Conservation (phyloP, 192 early-diverging fungal genomes). For the Coemansia sp. region DNA sequence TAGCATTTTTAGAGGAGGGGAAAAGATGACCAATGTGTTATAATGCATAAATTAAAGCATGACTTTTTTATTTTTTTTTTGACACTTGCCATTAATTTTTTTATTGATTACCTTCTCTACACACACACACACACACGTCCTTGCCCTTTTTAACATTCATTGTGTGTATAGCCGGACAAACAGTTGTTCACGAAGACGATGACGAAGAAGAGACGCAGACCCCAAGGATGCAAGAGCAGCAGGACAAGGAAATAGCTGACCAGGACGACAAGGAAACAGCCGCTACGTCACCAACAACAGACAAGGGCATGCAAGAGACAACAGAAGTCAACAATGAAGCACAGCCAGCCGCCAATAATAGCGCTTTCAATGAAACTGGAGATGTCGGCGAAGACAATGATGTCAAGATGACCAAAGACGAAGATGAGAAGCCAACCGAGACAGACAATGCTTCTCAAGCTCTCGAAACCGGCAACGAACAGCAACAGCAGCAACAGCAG, state of each 20-base stretch:
- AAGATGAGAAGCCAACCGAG: not conserved
- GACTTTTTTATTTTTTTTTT: conserved; percentile 15
- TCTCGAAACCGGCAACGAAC: no score
- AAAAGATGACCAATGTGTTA: not conserved
- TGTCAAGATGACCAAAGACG: not conserved
- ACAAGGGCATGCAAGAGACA: conserved; percentile 8
- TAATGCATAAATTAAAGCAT: conserved; percentile 41
- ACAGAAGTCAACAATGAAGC: not conserved
- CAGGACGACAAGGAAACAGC: not conserved
- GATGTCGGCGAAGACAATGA: not conserved
- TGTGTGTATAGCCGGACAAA: conserved; percentile 43
- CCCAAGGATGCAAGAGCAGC: not conserved
- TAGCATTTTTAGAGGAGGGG: no score
- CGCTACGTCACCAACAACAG: not conserved
- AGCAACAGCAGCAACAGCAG: not conserved
- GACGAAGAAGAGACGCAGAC: conserved; percentile 19
- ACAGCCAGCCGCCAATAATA: not conserved
- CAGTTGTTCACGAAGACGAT: conserved; percentile 52
- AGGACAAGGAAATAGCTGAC: not conserved
- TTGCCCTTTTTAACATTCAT: not conserved
- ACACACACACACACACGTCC: no score
- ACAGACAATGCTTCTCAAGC: not conserved
- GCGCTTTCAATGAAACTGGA: not conserved
- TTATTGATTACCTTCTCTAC: no score
- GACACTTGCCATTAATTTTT: not conserved